These are phyloP conservation scores for Penicillium atrosanguineum DNA, from an alignment of 495 filamentous ascomycete species.

Conservation along the genomic window DNA sequence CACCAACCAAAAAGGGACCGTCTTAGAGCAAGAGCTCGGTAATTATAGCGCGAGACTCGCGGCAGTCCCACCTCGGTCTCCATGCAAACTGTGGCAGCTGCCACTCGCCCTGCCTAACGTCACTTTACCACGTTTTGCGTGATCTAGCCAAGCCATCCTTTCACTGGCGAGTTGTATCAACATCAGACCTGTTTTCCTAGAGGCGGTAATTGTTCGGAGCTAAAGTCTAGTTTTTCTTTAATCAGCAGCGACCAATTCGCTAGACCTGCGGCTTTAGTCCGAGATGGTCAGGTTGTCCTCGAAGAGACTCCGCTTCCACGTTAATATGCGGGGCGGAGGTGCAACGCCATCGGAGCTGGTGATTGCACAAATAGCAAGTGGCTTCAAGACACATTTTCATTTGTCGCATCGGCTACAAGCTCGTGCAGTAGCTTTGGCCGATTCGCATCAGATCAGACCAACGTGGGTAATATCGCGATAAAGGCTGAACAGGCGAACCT, in stretches of 20 bases:
- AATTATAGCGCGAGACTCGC: background rate
- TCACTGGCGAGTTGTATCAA: background rate
- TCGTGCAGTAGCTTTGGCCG: slow-evolving; percentile 3
- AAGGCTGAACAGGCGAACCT: background rate
- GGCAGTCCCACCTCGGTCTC: background rate
- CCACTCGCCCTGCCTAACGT: slow-evolving; percentile 20
- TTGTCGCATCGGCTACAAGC: background rate
- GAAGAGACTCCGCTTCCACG: background rate
- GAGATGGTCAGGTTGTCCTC: background rate
- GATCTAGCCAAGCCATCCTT: slow-evolving; percentile 12
- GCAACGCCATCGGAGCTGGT: slow-evolving; percentile 4
- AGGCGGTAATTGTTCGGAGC: background rate
- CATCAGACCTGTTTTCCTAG: background rate
- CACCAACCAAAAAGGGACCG: background rate
- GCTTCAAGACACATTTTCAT: background rate
- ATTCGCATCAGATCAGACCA: background rate
- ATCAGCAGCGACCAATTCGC: background rate
- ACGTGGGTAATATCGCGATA: background rate
- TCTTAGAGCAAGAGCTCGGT: background rate
- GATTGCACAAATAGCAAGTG: background rate
- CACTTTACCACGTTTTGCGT: slow-evolving; percentile 25
- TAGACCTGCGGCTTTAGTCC: background rate
- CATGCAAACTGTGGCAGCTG: background rate
- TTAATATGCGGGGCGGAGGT: background rate
- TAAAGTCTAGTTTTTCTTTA: background rate